Conservation (phyloP, 177 flowering plant genomes). For the Tripterygium wilfordii region DNA sequence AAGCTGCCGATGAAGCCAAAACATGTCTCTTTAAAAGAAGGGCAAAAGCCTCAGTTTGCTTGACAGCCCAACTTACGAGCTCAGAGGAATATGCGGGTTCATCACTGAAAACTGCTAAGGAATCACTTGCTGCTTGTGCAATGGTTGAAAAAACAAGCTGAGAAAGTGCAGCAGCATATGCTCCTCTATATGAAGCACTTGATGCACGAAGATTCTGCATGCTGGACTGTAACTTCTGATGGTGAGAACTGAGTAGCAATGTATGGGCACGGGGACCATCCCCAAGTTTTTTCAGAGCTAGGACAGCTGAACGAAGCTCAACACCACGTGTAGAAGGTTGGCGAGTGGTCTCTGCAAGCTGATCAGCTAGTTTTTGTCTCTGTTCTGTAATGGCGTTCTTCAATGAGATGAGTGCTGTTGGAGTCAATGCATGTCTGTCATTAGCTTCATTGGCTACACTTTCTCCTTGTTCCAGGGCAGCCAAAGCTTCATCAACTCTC, state of each 20-base stretch:
- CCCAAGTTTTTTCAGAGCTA: slow-evolving; percentile 53
- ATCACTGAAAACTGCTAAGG: slow-evolving; percentile 47
- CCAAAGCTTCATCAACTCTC: slow-evolving; percentile 53
- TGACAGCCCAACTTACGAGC: slow-evolving; percentile 70
- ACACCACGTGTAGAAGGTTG: slow-evolving; percentile 45
- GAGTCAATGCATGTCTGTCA: slow-evolving; percentile 17
- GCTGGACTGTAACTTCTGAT: slow-evolving; percentile 28
- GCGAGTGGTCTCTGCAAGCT: slow-evolving; percentile 43
- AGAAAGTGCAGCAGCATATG: slow-evolving; percentile 37
- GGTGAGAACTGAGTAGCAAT: slow-evolving; percentile 44
- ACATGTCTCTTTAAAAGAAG: slow-evolving; percentile 36
- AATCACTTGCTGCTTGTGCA: slow-evolving; percentile 59
- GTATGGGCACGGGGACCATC: slow-evolving; percentile 63
- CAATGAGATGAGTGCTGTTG: slow-evolving; percentile 22
- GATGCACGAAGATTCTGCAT: slow-evolving; percentile 34
- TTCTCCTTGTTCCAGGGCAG: slow-evolving; percentile 47
- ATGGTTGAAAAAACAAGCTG: slow-evolving; percentile 56
- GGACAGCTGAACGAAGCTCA: slow-evolving; percentile 46
- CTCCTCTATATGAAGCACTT: slow-evolving; percentile 25
- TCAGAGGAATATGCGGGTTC: slow-evolving; percentile 52
- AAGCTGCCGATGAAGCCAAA: slow-evolving; percentile 43
- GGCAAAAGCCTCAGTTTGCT: slow-evolving; percentile 38
- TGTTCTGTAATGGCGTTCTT: slow-evolving; percentile 31
- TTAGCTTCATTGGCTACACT: slow-evolving; percentile 25
- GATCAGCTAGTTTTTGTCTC: slow-evolving; percentile 48